Percentiles rank a stretch among this genome's conserved stretches.
phyloP scores from a whole-genome alignment of 2,329 filamentous ascomycete genomes.

The Pseudogymnoascus sp. region DNA sequence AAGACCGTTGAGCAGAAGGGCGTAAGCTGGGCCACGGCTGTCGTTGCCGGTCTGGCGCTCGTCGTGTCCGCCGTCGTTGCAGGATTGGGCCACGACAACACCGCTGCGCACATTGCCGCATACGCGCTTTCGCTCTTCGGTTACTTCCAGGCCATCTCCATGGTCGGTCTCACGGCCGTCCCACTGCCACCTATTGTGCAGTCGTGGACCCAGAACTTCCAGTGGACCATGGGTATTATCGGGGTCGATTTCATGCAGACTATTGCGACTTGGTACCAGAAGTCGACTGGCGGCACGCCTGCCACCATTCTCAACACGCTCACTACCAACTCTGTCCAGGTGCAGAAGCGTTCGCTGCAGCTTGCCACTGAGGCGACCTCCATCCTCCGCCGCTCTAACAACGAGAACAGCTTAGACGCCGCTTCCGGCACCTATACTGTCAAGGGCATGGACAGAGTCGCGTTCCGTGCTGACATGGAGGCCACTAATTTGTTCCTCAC shows the following conservation, averaged over 20 bases:
- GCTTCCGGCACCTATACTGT: constrained; percentile 53
- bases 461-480: constrained; percentile 78
- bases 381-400: constrained; percentile 37
- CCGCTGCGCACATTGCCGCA: constrained; percentile 86
- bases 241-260: constrained; percentile 76
- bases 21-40: constrained; percentile 82
- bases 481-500: constrained; percentile 90
- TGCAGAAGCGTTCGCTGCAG: constrained; percentile 45
- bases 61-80: constrained; percentile 82
- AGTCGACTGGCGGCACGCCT: constrained; percentile 79
- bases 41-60: constrained; percentile 77
- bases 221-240: constrained; percentile 97
- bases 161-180: constrained; percentile 77
- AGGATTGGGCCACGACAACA: constrained; percentile 85
- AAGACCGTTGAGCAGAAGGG: constrained; percentile 84
- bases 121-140: constrained; percentile 90
- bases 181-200: constrained; percentile 78
- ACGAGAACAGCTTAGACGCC: constrained; percentile 47
- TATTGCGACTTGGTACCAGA: constrained; percentile 93
- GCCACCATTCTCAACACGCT: constrained; percentile 70
- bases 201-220: constrained; percentile 94
- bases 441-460: constrained; percentile 79
- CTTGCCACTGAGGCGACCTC: constrained; percentile 26
- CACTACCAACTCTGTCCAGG: constrained; percentile 69
- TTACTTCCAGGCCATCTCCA: constrained; percentile 91